A percentile compares a stretch with the other conserved stretches of the same genome.
Evolutionary conservation across 2,329 filamentous ascomycete genomes (phyloP).

Genomic region (Aureobasidium zeae): DNA sequence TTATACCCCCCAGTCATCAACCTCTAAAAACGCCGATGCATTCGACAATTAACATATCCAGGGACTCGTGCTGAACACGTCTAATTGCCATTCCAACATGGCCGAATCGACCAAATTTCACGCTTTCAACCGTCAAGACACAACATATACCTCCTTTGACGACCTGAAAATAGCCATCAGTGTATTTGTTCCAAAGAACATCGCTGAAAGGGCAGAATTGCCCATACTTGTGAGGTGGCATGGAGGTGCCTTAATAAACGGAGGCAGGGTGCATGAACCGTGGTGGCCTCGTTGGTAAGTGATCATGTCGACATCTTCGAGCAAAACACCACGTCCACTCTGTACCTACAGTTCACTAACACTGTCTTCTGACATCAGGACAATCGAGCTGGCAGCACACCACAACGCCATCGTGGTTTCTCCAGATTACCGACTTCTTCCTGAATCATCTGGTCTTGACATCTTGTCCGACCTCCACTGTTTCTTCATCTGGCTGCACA

Average conservation of each 20-base stretch:
- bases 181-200: conserved; percentile 33
- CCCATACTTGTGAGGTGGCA: conserved; percentile 38
- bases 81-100: neutral
- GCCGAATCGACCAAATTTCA: conserved; percentile 24
- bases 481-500: conserved; percentile 40
- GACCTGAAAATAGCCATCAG: conserved; percentile 30
- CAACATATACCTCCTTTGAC: conserved; percentile 34
- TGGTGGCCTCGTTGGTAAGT: conserved; percentile 18
- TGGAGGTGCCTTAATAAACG: conserved; percentile 33
- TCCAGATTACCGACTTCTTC: conserved; percentile 44
- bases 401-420: conserved; percentile 36
- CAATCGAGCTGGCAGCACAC: neutral
- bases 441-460: conserved; percentile 39
- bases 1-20: too few relatives aligned
- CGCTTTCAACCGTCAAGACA: conserved; percentile 33
- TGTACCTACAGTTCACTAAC: too few relatives aligned
- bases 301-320: neutral
- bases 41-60: too few relatives aligned
- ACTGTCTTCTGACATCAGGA: neutral
- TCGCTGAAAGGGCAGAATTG: conserved; percentile 23
- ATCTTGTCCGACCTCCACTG: conserved; percentile 40
- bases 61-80: too few relatives aligned
- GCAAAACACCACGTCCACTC: neutral
- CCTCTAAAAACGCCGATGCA: too few relatives aligned
- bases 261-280: conserved; percentile 22